Base-by-base conservation (phyloP, 1,139 yeast species). In the Wickerhamomyces sp. region DNA sequence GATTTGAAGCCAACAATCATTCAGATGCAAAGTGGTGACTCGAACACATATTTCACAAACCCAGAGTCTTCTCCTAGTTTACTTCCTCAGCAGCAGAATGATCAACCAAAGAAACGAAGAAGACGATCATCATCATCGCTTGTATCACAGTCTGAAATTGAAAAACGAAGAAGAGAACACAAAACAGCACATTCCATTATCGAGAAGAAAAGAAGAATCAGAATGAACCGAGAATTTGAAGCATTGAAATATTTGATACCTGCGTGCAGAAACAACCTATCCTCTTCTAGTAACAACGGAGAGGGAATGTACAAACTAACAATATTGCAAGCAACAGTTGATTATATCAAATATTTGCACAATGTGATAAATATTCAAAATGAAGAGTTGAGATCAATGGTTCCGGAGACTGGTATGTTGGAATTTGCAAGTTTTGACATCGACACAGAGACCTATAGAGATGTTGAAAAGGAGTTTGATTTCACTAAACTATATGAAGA, bases 231-330 rank as follows among this genome's bases (percentile, higher is more conserved):
- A 43, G 94, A 86, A 59, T 86, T 85, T 57, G 94, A 84, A 55
- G 89, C 92, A 2, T 69, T 86, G 45, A 83, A 86, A 55, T 79
- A 74, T 51, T 64, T 86, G 38, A 81, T 86, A 17, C 95, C 95
- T 2, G 90, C 94, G 12, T 86, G 95, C 58, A 65, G 84, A 30
- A 60, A 64, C 36, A 58, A 55, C 21, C 40, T 53, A 13, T 59
- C 60, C 12, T 57, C 61, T 16, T 55, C 63, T 6, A 56, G 38
- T 28, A 47, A 53, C 15, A 44, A 44, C 25, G 54, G 54, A 39
- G 82, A 78, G 43, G 85, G 86, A 9, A 81, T 86, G 78, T 88
- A 86, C 63, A 86, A 86, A 60, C 70, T 86, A 45, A 86, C 89
- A 13, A 84, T 86, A 22, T 64, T 86, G 35, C 88, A 85, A 59